Conservation (phyloP, 768 basidiomycete species). For the Mycena amicta region DNA sequence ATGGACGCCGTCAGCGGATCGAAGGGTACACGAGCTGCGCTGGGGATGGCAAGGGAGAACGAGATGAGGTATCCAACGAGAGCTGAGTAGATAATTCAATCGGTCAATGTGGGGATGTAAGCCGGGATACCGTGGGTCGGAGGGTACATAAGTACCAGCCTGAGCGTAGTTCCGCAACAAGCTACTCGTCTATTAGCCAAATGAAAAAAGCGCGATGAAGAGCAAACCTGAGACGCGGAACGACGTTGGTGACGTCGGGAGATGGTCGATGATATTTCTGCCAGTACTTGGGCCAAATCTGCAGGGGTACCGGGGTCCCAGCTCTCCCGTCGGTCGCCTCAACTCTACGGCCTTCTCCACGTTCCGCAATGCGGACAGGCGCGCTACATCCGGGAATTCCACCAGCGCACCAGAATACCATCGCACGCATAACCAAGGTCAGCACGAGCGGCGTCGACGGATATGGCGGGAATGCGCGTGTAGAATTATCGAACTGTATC, state of each 20-base stretch:
- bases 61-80: conserved; percentile 62
- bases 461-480: conserved; percentile 24
- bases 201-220: no score
- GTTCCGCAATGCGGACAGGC: conserved; percentile 89
- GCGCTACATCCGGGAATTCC: conserved; percentile 43
- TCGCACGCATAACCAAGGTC: conserved; percentile 81
- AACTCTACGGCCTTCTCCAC: conserved; percentile 94
- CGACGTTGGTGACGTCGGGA: no score
- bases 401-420: conserved; percentile 90
- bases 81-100: conserved; percentile 69
- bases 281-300: conserved; percentile 52
- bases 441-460: conserved; percentile 96
- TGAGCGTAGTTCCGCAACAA: no score
- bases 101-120: conserved; percentile 57
- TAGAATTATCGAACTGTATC: conserved; percentile 15
- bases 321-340: conserved; percentile 65
- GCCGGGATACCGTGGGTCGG: conserved; percentile 43
- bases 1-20: conserved; percentile 71
- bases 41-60: conserved; percentile 48
- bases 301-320: conserved; percentile 47
- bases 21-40: conserved; percentile 35
- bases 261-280: no score
- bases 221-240: no score
- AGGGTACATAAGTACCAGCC: conserved; percentile 60
- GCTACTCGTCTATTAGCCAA: no score